Conservation (phyloP, 2,329 filamentous ascomycete genomes). For the Dendrostoma leiphaemia region DNA sequence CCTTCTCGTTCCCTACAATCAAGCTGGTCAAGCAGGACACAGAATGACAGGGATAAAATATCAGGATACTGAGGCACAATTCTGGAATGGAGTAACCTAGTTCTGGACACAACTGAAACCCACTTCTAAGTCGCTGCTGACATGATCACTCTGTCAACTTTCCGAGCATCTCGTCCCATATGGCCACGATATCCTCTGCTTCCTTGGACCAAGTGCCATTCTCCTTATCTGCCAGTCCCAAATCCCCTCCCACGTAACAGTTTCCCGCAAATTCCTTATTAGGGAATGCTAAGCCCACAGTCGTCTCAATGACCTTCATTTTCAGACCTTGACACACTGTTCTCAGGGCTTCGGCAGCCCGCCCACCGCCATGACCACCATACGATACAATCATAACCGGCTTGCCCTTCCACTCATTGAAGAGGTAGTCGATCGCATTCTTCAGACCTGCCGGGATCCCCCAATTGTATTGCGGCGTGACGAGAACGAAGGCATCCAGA, state of each 20-base stretch:
- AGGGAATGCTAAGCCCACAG: slow-evolving; percentile 26
- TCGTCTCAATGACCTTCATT: slow-evolving; percentile 24
- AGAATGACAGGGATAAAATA: no score
- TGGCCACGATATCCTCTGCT: slow-evolving; percentile 17
- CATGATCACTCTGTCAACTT: background rate
- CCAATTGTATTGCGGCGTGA: slow-evolving; percentile 44
- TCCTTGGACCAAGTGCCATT: slow-evolving; percentile 18
- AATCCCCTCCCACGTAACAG: slow-evolving; percentile 15
- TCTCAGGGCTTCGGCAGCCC: slow-evolving; percentile 25
- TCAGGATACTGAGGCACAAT: no score
- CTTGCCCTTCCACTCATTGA: slow-evolving; percentile 48
- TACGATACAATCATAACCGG: slow-evolving; percentile 46
- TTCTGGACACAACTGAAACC: no score
- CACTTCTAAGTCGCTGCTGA: no score
- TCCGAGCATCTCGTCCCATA: slow-evolving; percentile 21
- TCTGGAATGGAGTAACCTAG: no score
- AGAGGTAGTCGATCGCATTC: slow-evolving; percentile 52
- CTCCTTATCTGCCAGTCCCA: slow-evolving; percentile 16
- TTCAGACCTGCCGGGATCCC: slow-evolving; percentile 46
- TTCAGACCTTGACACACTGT: slow-evolving; percentile 23
- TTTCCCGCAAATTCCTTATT: slow-evolving; percentile 6
- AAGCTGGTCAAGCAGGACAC: no score
- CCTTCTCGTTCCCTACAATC: no score
- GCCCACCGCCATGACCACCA: slow-evolving; percentile 37
- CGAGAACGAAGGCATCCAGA: slow-evolving; percentile 31